phyloP scores from a whole-genome alignment of 768 basidiomycete species.

The Russula sp. region DNA sequence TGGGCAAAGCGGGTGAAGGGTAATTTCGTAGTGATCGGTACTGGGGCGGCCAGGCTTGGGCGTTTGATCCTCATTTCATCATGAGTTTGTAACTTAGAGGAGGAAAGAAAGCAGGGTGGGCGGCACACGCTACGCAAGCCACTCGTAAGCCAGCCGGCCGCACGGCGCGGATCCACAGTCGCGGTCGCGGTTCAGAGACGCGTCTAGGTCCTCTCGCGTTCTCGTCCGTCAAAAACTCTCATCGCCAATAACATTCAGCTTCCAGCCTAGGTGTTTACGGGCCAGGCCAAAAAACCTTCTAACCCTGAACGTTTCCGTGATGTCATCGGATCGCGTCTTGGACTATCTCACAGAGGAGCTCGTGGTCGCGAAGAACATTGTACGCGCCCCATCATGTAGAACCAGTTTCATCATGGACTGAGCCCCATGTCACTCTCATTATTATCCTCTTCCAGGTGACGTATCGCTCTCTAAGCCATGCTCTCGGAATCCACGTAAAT shows the following conservation, averaged over 20 bases:
- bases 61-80: no score
- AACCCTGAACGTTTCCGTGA: neutral
- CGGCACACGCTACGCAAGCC: no score
- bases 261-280: neutral
- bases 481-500: constrained; percentile 70
- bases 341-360: constrained; percentile 50
- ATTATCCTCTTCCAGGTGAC: constrained; percentile 59
- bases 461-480: constrained; percentile 71
- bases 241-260: neutral
- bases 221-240: neutral
- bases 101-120: neutral
- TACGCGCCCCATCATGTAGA: constrained; percentile 33
- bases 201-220: no score
- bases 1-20: no score
- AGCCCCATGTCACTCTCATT: neutral
- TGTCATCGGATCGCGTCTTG: constrained; percentile 32
- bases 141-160: no score
- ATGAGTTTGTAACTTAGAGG: no score
- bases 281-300: neutral
- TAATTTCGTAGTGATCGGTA: no score
- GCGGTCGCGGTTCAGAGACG: no score
- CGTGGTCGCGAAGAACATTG: constrained; percentile 44
- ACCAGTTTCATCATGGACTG: neutral
- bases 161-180: no score
- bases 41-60: no score